Conservation (phyloP, 345 rosid species). For the Xanthoceras sorbifolium region DNA sequence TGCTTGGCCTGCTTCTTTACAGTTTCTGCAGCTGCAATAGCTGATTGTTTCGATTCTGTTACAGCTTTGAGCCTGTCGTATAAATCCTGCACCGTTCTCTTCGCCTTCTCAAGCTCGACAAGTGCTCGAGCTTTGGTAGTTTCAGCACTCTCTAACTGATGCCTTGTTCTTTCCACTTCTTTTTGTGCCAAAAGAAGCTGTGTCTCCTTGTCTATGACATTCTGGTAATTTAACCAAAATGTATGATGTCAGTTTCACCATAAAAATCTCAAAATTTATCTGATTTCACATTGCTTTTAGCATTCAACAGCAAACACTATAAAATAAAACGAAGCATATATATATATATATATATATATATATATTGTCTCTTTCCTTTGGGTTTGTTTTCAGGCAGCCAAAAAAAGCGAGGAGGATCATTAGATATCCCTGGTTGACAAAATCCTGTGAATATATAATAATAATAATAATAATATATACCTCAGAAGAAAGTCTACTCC, state of each 20-base stretch:
- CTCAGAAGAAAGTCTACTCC: constrained; percentile 49
- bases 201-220: constrained; percentile 61
- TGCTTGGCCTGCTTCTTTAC: constrained; percentile 48
- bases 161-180: constrained; percentile 44
- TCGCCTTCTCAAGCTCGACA: constrained; percentile 56
- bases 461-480: too few species aligned
- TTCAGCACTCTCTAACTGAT: constrained; percentile 45
- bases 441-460: too few species aligned
- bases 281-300: too few species aligned
- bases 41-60: constrained; percentile 42
- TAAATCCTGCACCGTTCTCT: constrained; percentile 45
- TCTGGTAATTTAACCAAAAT: constrained; percentile 23
- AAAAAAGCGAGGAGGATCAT: too few species aligned
- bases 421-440: too few species aligned
- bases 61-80: constrained; percentile 39
- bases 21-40: constrained; percentile 48
- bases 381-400: too few species aligned
- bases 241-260: too few species aligned
- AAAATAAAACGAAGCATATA: too few species aligned
- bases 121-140: constrained; percentile 44
- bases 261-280: too few species aligned
- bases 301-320: too few species aligned
- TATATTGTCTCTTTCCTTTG: too few species aligned
- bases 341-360: too few species aligned
- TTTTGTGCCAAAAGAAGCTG: constrained; percentile 53